A percentile compares a stretch with the other conserved stretches of the same genome.
These are phyloP conservation scores for Aspergillus spinulosporus DNA, from an alignment of 2,329 filamentous ascomycete genomes.

Conservation along the genomic window DNA sequence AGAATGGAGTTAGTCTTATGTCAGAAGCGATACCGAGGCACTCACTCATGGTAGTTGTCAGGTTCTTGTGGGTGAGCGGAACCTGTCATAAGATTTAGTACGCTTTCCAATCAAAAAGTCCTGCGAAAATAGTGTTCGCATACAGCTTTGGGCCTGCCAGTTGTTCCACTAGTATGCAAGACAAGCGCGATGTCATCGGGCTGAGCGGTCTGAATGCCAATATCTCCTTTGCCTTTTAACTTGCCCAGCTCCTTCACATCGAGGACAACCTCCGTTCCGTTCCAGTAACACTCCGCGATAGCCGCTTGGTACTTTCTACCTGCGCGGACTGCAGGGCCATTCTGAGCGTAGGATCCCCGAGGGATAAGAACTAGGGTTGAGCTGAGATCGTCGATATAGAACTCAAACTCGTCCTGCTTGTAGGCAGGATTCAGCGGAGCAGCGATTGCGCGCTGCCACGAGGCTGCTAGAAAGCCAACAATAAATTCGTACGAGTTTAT, in stretches of 20 bases:
- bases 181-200: slow-evolving; percentile 81
- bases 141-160: slow-evolving; percentile 80
- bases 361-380: slow-evolving; percentile 77
- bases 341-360: slow-evolving; percentile 65
- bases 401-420: slow-evolving; percentile 87
- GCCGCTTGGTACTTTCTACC: slow-evolving; percentile 77
- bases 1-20: slow-evolving; percentile 1
- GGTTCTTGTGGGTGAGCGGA: slow-evolving; percentile 76
- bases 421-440: slow-evolving; percentile 86
- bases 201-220: slow-evolving; percentile 56
- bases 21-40: slow-evolving; percentile 14
- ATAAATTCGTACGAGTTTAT: slow-evolving; percentile 88
- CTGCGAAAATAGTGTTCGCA: slow-evolving; percentile 23
- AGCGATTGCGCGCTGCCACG: slow-evolving; percentile 81
- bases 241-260: slow-evolving; percentile 77
- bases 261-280: slow-evolving; percentile 68
- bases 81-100: slow-evolving; percentile 49
- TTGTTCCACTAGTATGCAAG: slow-evolving; percentile 81
- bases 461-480: slow-evolving; percentile 78
- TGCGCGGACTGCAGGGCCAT: slow-evolving; percentile 71
- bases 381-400: slow-evolving; percentile 85
- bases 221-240: slow-evolving; percentile 54
- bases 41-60: slow-evolving; percentile 75
- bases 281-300: slow-evolving; percentile 85
- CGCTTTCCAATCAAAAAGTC: neutral